A percentile compares a stretch with the other conserved stretches of the same genome.
Conservation (phyloP, 2,329 filamentous ascomycete species). For the Xylariaceae sp. region DNA sequence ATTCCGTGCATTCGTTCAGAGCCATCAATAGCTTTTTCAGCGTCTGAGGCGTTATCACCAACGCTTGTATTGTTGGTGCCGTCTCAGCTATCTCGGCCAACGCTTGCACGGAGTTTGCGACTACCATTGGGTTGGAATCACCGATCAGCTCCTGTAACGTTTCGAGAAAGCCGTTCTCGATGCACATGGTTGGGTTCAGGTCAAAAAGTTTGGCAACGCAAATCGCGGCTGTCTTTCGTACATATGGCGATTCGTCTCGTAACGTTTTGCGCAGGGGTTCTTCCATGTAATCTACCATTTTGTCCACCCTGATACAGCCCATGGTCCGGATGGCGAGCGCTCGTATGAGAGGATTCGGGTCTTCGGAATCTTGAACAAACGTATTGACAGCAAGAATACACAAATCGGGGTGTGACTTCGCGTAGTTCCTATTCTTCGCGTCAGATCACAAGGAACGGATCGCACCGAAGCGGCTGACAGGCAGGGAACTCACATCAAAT, state of each 20-base stretch:
- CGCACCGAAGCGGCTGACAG: not conserved
- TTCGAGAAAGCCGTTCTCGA: conserved; percentile 96
- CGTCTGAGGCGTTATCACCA: conserved; percentile 75
- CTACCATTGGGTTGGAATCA: conserved; percentile 98
- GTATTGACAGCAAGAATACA: conserved; percentile 99
- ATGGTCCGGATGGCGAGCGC: conserved; percentile 95
- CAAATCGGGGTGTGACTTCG: conserved; percentile 96
- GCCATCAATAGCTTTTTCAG: conserved; percentile 96
- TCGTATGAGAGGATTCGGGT: conserved; percentile 92
- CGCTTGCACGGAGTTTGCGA: conserved; percentile 94
- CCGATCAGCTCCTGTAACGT: conserved; percentile 92
- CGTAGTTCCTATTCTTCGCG: conserved; percentile 74
- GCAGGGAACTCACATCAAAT: conserved; percentile 70
- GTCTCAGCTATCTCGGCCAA: conserved; percentile 87
- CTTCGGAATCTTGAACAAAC: conserved; percentile 98
- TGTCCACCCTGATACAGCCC: conserved; percentile 97
- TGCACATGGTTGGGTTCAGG: conserved; percentile 83
- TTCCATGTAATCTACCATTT: conserved; percentile 99
- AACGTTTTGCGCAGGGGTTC: conserved; percentile 94
- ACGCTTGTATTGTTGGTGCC: conserved; percentile 82
- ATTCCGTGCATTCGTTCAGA: conserved; percentile 96
- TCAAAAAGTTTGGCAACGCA: conserved; percentile 98
- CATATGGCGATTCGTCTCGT: conserved; percentile 95
- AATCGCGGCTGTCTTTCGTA: conserved; percentile 95
- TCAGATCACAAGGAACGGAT: conserved; percentile 23